A percentile compares a stretch with the other conserved stretches of the same genome.
Conservation (phyloP, 1,284 basidiomycete species). For the Exobasidium cylindrosporum region DNA sequence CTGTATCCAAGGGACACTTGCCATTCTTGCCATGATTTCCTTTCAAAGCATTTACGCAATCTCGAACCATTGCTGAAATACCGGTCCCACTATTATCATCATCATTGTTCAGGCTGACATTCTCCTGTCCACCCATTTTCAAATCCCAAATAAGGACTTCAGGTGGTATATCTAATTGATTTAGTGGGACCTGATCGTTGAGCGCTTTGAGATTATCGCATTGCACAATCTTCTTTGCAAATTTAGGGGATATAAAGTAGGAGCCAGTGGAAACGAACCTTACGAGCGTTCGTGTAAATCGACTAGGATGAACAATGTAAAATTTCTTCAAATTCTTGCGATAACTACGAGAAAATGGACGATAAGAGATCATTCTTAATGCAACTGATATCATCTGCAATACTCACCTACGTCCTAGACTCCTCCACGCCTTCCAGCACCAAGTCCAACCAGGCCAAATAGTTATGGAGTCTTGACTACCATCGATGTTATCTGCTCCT, state of each 20-base stretch:
- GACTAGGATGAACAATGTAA: constrained; percentile 80
- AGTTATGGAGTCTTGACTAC: constrained; percentile 32
- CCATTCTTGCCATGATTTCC: constrained; percentile 14
- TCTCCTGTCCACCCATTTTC: constrained; percentile 41
- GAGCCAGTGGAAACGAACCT: constrained; percentile 81
- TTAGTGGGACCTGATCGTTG: constrained; percentile 70
- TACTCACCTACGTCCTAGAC: constrained; percentile 17
- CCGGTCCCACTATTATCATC: constrained; percentile 71
- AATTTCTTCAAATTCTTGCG: constrained; percentile 80
- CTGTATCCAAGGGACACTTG: constrained; percentile 65
- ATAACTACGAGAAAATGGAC: constrained; percentile 57
- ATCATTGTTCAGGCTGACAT: constrained; percentile 10
- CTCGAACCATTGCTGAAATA: constrained; percentile 72
- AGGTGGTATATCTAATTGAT: constrained; percentile 78
- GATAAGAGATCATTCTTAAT: background rate
- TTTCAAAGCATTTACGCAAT: constrained; percentile 68
- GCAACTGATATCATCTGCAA: constrained; percentile 1
- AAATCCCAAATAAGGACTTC: constrained; percentile 66
- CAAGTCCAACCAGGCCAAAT: constrained; percentile 79
- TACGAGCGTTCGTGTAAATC: constrained; percentile 66
- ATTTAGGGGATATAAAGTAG: constrained; percentile 82
- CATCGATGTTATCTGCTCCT: constrained; percentile 58
- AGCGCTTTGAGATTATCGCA: constrained; percentile 71
- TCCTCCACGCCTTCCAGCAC: constrained; percentile 76
- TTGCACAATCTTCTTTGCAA: constrained; percentile 76